phyloP scores from a whole-genome alignment of 2,329 filamentous ascomycete species.

The Sporothrix euskadiensis region DNA sequence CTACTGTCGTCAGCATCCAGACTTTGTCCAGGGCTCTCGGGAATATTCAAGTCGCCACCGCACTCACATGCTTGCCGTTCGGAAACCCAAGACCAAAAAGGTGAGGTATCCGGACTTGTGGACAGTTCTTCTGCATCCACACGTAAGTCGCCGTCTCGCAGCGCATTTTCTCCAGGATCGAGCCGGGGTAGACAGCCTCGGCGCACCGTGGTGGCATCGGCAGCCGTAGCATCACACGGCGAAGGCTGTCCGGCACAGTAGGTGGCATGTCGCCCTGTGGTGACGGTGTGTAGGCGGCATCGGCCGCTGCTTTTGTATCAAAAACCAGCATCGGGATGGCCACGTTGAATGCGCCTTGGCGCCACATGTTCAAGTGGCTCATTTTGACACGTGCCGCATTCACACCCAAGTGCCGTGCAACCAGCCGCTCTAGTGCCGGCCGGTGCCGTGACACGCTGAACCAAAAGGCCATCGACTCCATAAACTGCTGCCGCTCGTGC shows the following conservation, averaged over 20 bases:
- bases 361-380: slow-evolving; percentile 24
- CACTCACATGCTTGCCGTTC: slow-evolving; percentile 16
- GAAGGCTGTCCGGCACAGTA: slow-evolving; percentile 7
- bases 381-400: slow-evolving; percentile 16
- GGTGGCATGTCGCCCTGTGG: slow-evolving; percentile 3
- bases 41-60: not conserved
- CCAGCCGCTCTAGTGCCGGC: slow-evolving; percentile 19
- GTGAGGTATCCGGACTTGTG: slow-evolving; percentile 42
- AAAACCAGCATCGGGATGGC: slow-evolving; percentile 25
- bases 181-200: slow-evolving; percentile 41
- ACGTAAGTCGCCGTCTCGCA: slow-evolving; percentile 44
- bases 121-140: slow-evolving; percentile 44
- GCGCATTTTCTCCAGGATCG: slow-evolving; percentile 42
- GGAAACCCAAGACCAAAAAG: slow-evolving; percentile 34
- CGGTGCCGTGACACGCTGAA: slow-evolving; percentile 10
- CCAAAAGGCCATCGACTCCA: slow-evolving; percentile 12
- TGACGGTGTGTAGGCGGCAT: slow-evolving; percentile 7
- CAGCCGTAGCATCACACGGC: slow-evolving; percentile 28
- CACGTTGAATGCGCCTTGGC: slow-evolving; percentile 24
- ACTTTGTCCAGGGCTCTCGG: no score
- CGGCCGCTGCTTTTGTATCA: not conserved
- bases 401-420: slow-evolving; percentile 18
- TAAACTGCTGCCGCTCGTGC: slow-evolving; percentile 10
- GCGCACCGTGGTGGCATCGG: slow-evolving; percentile 41
- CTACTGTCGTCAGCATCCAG: not conserved